Percentiles rank a stretch among this genome's conserved stretches.
Conservation (phyloP, 1,284 basidiomycete species). For the Sporisorium sorghi region DNA sequence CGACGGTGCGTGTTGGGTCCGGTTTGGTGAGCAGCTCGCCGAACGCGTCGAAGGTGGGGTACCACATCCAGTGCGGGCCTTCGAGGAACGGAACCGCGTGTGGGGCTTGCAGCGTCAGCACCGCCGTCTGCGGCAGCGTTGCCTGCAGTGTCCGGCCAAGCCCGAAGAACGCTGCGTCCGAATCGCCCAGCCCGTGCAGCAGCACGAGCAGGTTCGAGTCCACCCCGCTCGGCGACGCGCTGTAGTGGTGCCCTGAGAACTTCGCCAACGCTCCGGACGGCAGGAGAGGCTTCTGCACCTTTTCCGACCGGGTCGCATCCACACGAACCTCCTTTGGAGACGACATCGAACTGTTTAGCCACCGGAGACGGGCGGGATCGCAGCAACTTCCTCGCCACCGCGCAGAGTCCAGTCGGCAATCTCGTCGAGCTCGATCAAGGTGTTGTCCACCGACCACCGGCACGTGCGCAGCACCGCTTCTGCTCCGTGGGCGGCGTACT, state of each 20-base stretch:
- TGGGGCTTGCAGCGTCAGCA: constrained; percentile 82
- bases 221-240: constrained; percentile 79
- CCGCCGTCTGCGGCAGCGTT: constrained; percentile 83
- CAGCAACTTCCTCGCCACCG: constrained; percentile 81
- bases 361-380: constrained; percentile 85
- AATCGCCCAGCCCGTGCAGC: constrained; percentile 89
- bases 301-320: constrained; percentile 4
- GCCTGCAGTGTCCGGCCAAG: constrained; percentile 78
- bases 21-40: constrained; percentile 77
- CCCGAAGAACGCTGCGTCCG: constrained; percentile 79
- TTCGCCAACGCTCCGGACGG: constrained; percentile 3
- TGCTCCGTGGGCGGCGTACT: constrained; percentile 3
- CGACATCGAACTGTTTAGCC: constrained; percentile 32
- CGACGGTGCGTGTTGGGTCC: constrained; percentile 78
- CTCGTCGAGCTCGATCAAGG: constrained; percentile 77
- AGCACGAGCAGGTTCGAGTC: constrained; percentile 88
- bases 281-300: constrained; percentile 11
- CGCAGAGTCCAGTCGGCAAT: constrained; percentile 71
- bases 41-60: constrained; percentile 81
- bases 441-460: constrained; percentile 79
- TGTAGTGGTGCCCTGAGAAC: constrained; percentile 71
- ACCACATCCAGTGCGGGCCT: constrained; percentile 77
- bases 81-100: constrained; percentile 85
- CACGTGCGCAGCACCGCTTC: constrained; percentile 15
- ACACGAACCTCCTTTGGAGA: background rate